Evolutionary conservation across 2,329 filamentous ascomycete species (phyloP).

Genomic region (Proliferodiscus dingleyae): DNA sequence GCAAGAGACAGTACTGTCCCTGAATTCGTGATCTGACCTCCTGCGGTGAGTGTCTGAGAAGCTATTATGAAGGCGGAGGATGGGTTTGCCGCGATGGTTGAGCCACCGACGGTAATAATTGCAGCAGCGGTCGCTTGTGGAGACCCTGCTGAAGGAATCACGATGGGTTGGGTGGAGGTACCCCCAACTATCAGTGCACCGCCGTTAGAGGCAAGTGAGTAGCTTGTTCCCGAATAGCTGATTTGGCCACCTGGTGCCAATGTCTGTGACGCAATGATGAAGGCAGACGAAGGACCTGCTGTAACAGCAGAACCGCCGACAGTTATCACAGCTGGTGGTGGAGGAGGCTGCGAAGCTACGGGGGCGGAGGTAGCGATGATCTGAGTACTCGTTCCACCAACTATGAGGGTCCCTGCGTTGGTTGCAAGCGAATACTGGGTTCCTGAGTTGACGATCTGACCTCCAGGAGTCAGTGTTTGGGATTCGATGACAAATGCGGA

Average conservation of each 20-base stretch:
- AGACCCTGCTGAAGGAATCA: background rate
- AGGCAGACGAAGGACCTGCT: background rate
- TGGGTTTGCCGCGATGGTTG: background rate
- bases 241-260: background rate
- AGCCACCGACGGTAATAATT: background rate
- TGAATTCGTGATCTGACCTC: constrained; percentile 1
- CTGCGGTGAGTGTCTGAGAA: constrained; percentile 1
- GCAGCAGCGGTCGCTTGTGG: background rate
- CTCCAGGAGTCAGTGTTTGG: background rate
- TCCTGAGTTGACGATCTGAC: background rate
- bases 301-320: background rate
- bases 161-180: background rate
- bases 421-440: background rate
- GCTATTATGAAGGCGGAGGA: background rate
- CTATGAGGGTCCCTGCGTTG: background rate
- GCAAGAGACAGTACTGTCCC: background rate
- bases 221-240: background rate
- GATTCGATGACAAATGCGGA: background rate
- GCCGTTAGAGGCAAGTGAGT: background rate
- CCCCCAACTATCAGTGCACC: background rate
- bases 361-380: background rate
- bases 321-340: background rate
- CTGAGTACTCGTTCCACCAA: background rate
- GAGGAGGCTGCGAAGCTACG: background rate
- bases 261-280: constrained; percentile 1